Percentiles rank a stretch among this genome's conserved stretches.
These are phyloP conservation scores for Epicoccum sorghinum DNA, from an alignment of 2,329 filamentous ascomycete species.

Conservation along the genomic window DNA sequence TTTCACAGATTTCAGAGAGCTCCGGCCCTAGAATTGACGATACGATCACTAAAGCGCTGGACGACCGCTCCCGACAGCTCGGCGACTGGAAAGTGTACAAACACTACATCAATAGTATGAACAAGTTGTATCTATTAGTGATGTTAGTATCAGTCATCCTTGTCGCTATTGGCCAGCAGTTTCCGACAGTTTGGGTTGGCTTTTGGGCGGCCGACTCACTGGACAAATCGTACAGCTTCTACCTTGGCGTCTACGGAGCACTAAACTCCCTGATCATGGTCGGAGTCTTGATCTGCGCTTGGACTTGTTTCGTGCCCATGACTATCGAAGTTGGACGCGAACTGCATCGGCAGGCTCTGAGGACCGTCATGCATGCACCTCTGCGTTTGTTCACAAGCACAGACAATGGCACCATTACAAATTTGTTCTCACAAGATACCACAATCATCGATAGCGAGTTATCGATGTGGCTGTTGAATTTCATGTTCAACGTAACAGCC, in stretches of 20 bases:
- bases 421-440: constrained; percentile 20
- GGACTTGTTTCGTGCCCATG: not conserved
- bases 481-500: constrained; percentile 20
- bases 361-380: constrained; percentile 3
- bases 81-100: constrained; percentile 13
- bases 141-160: not conserved
- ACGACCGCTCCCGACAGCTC: constrained; percentile 2
- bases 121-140: not conserved
- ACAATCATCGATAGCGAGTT: constrained; percentile 15
- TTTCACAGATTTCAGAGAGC: not conserved
- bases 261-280: not conserved
- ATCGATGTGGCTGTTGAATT: constrained; percentile 1
- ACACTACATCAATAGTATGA: constrained; percentile 6
- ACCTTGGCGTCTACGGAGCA: constrained; percentile 1
- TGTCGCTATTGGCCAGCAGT: not conserved
- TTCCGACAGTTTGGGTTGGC: constrained; percentile 6
- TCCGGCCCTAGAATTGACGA: not conserved
- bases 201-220: constrained; percentile 1
- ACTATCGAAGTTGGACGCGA: not conserved
- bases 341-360: constrained; percentile 1
- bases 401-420: constrained; percentile 3
- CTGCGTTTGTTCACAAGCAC: constrained; percentile 2
- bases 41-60: not conserved
- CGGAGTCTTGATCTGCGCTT: not conserved
- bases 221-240: not conserved